phyloP scores from a whole-genome alignment of 371 early-diverging fungal genomes.

The Parasitella parasitica region DNA sequence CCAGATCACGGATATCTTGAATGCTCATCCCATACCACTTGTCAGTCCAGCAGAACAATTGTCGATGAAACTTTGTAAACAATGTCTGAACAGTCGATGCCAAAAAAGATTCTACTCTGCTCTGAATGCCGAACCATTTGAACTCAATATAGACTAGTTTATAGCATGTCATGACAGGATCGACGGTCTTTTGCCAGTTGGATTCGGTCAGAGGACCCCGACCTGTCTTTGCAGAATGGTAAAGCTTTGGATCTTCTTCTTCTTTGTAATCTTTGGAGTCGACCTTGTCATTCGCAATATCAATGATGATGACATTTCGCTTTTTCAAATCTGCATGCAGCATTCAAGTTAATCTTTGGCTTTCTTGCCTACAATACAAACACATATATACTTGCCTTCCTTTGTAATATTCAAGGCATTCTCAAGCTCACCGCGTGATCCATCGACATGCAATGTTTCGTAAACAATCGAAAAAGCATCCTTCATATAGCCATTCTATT shows the following conservation, averaged over 20 bases:
- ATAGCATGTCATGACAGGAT: slow-evolving; percentile 77
- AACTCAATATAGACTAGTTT: slow-evolving; percentile 74
- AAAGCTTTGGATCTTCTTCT: slow-evolving; percentile 66
- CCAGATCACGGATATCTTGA: slow-evolving; percentile 62
- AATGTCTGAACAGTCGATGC: slow-evolving; percentile 32
- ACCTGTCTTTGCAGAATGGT: slow-evolving; percentile 62
- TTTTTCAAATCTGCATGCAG: slow-evolving; percentile 40
- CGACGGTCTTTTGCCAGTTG: slow-evolving; percentile 45
- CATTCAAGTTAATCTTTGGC: too few species aligned
- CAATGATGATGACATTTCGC: slow-evolving; percentile 60
- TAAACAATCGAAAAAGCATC: slow-evolving; percentile 70
- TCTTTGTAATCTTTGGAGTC: slow-evolving; percentile 53
- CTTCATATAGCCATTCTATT: slow-evolving; percentile 68
- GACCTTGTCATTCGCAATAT: slow-evolving; percentile 62
- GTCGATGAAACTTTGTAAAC: slow-evolving; percentile 39
- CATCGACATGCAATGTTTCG: slow-evolving; percentile 71
- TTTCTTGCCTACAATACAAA: too few species aligned
- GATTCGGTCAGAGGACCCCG: slow-evolving; percentile 63
- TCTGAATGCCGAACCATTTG: slow-evolving; percentile 69
- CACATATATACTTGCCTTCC: slow-evolving; percentile 19
- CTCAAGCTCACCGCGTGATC: slow-evolving; percentile 70
- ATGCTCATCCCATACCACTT: slow-evolving; percentile 55
- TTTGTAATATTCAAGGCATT: slow-evolving; percentile 52
- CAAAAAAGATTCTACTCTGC: slow-evolving; percentile 57
- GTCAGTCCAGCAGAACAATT: slow-evolving; percentile 72